Base-by-base conservation (phyloP, 441 rosid genomes). In the Erodium trifolium region DNA sequence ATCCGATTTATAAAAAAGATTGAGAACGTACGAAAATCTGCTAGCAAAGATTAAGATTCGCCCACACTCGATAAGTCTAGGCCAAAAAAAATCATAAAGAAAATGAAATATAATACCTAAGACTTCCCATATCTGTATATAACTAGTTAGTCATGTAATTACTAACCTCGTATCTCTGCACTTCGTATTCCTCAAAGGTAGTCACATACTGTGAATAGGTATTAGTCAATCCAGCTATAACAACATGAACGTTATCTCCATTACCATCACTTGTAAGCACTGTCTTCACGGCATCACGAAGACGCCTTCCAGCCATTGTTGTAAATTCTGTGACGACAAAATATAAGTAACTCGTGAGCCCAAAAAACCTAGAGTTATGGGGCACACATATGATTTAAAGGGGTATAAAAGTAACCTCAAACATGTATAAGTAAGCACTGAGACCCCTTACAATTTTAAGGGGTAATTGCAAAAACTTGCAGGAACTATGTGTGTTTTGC, bases 261-360 rank as follows among this genome's bases (percentile, higher is more conserved):
- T 37, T 37, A 37, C 41, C 41, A 5, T 1, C 41, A 37, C 41
- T 37, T 4, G 41, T 7, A 57, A 93, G 91, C 66, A 89, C 82
- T 0, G 79, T 39, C 81, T 84, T 85, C 73, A 93, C 96, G 69
- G 98, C 94, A 71, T 90, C 90, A n/a, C 98, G 87, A 70, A 94
- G 97, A 35, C 91, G 96, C 82, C 99, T 90, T 78, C 99, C 98
- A 74, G 98, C 91, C 99, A 94, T 94, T 71, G 99, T 90, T 57
- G 97, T 87, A 72, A 92, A 94, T 81, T 94, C 99, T 94, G 83
- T 66, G 47, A 70, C 69, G 68, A 70, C 8, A 78, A 70, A 66
- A 63, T 39, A 27, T 19, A 1, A 68, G 34, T 11, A 70, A 63
- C 11, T 17, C 45, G 55, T 57, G 5, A 69, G 34, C 63, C 63